Evolutionary conservation across 106 monocot species (phyloP).

Genomic region (Dendrobium nobile): DNA sequence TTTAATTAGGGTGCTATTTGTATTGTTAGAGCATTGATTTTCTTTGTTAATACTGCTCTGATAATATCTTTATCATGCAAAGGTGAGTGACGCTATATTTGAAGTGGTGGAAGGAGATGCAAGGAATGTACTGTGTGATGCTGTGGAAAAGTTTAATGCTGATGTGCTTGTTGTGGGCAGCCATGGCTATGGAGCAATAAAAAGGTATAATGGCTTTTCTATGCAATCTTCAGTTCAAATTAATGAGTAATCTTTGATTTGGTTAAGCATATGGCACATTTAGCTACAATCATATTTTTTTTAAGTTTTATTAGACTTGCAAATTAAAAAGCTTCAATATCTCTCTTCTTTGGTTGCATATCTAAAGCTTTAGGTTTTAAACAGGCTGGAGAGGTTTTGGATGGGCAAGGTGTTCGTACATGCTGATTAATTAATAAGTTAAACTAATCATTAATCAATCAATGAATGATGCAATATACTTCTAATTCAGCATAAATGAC

Average conservation of each 20-base stretch:
- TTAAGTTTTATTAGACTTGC: too few relatives aligned
- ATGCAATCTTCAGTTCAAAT: neutral
- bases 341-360: too few relatives aligned
- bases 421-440: too few relatives aligned
- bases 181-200: conserved; percentile 64
- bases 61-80: neutral
- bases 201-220: conserved; percentile 22
- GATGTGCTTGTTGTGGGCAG: conserved; percentile 50
- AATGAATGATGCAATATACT: too few relatives aligned
- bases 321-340: too few relatives aligned
- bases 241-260: neutral
- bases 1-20: neutral
- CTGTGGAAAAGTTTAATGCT: conserved; percentile 49
- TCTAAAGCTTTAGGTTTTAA: too few relatives aligned
- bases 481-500: too few relatives aligned
- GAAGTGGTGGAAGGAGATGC: conserved; percentile 55
- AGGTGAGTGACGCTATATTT: conserved; percentile 27
- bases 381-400: too few relatives aligned
- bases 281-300: neutral
- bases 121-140: conserved; percentile 9
- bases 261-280: neutral
- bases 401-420: too few relatives aligned
- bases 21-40: neutral
- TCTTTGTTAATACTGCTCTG: neutral
- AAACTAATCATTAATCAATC: too few relatives aligned